These are phyloP conservation scores for Protomyces inundatus DNA, from an alignment of 1,139 yeast genomes.

Conservation along the genomic window DNA sequence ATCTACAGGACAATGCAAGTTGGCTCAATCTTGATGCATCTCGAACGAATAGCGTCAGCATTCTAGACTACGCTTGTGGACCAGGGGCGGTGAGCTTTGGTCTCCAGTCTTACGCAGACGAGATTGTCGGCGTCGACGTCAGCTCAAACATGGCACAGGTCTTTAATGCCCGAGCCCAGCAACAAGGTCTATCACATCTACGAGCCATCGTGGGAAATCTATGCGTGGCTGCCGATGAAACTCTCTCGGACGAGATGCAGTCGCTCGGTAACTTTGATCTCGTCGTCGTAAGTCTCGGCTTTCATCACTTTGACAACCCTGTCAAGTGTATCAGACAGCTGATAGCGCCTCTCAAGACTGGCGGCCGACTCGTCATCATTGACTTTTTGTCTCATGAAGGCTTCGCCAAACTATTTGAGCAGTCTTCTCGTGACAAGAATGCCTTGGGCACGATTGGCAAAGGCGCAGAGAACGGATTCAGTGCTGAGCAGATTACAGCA, in stretches of 20 bases:
- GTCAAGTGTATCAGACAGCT: neutral
- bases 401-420: neutral
- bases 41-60: neutral
- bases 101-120: neutral
- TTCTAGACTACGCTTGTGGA: conserved; percentile 17
- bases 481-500: neutral
- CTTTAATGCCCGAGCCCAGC: neutral
- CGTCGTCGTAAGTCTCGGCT: conserved; percentile 3
- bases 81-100: conserved; percentile 7
- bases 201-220: neutral
- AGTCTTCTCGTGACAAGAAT: neutral
- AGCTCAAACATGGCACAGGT: conserved; percentile 5
- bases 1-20: neutral
- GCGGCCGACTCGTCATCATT: conserved; percentile 17
- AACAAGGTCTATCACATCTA: neutral
- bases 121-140: conserved; percentile 6
- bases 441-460: conserved; percentile 5
- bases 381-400: conserved; percentile 9
- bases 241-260: neutral
- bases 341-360: neutral
- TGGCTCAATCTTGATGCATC: neutral
- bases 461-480: conserved; percentile 7
- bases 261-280: neutral
- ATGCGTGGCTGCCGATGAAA: neutral
- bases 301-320: conserved; percentile 17